phyloP scores from a whole-genome alignment of 2,329 filamentous ascomycete genomes.

The Thelonectria olida region DNA sequence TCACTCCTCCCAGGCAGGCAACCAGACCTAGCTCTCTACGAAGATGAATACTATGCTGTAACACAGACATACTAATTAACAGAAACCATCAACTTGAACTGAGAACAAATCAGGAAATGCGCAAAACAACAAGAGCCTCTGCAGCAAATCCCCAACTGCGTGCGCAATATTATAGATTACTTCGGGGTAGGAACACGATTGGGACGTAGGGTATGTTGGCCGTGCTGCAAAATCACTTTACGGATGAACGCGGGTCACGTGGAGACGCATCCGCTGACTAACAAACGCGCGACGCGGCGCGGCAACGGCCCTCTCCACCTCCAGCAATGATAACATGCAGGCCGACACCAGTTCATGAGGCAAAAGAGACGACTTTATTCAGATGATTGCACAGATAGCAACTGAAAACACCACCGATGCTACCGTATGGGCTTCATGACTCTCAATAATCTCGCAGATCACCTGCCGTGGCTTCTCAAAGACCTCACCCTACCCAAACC shows the following conservation, averaged over 20 bases:
- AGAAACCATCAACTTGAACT: too few relatives aligned
- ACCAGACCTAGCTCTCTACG: too few relatives aligned
- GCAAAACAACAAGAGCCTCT: too few relatives aligned
- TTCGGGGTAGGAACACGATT: neutral
- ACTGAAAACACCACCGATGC: constrained; percentile 34
- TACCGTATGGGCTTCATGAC: constrained; percentile 62
- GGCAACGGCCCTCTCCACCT: constrained; percentile 17
- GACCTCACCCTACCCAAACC: constrained; percentile 55
- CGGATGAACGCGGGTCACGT: constrained; percentile 30
- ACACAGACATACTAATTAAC: too few relatives aligned
- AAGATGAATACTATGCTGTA: too few relatives aligned
- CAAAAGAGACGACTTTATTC: constrained; percentile 19
- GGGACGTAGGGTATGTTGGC: constrained; percentile 1
- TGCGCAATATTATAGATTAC: neutral
- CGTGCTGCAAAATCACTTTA: constrained; percentile 6
- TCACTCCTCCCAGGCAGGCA: too few relatives aligned
- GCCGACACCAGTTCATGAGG: constrained; percentile 19
- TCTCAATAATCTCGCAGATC: constrained; percentile 67
- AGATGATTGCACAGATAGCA: constrained; percentile 37
- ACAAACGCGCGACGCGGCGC: constrained; percentile 45
- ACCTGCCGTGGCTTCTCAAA: constrained; percentile 66
- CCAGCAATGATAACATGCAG: constrained; percentile 35
- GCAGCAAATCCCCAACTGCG: too few relatives aligned
- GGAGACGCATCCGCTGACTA: constrained; percentile 45
- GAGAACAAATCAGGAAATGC: too few relatives aligned